These are phyloP conservation scores for Tremella yokohamensis DNA, from an alignment of 768 basidiomycete species.

Conservation along the genomic window DNA sequence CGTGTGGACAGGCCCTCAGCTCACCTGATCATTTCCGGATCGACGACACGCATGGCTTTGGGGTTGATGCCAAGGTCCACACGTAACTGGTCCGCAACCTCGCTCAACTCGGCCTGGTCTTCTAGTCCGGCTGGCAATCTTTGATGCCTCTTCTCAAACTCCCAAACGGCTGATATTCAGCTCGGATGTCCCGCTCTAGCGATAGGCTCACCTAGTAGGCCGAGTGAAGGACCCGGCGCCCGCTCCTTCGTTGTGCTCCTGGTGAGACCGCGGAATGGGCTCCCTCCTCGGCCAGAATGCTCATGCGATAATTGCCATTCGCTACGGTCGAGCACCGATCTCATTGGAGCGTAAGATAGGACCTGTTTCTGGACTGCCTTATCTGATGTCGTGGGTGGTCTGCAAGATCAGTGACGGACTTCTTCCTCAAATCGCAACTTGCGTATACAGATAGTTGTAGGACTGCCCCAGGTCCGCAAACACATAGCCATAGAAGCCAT, in stretches of 20 bases:
- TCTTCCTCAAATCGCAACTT: conserved; percentile 48
- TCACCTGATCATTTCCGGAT: conserved; percentile 64
- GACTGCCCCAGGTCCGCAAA: conserved; percentile 79
- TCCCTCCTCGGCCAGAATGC: conserved; percentile 50
- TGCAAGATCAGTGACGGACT: too few relatives aligned
- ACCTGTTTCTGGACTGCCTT: too few relatives aligned
- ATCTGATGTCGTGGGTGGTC: too few relatives aligned
- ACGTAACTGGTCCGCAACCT: conserved; percentile 64
- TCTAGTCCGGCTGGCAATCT: conserved; percentile 59
- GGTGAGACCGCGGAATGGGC: conserved; percentile 65
- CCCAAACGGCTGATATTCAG: conserved; percentile 66
- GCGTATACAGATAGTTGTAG: conserved; percentile 84
- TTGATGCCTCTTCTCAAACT: conserved; percentile 66
- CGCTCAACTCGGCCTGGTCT: conserved; percentile 60
- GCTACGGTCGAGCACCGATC: conserved; percentile 18
- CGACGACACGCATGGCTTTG: conserved; percentile 45
- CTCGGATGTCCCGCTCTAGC: not conserved
- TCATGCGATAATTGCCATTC: conserved; percentile 20
- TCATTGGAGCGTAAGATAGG: too few relatives aligned
- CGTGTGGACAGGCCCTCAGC: conserved; percentile 15
- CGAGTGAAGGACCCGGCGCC: conserved; percentile 70
- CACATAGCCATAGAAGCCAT: conserved; percentile 86
- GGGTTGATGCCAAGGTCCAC: conserved; percentile 63
- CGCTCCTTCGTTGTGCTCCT: conserved; percentile 76
- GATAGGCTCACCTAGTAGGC: conserved; percentile 62